These are phyloP conservation scores for Irpex sp. DNA, from an alignment of 1,284 basidiomycete genomes.

Conservation along the genomic window DNA sequence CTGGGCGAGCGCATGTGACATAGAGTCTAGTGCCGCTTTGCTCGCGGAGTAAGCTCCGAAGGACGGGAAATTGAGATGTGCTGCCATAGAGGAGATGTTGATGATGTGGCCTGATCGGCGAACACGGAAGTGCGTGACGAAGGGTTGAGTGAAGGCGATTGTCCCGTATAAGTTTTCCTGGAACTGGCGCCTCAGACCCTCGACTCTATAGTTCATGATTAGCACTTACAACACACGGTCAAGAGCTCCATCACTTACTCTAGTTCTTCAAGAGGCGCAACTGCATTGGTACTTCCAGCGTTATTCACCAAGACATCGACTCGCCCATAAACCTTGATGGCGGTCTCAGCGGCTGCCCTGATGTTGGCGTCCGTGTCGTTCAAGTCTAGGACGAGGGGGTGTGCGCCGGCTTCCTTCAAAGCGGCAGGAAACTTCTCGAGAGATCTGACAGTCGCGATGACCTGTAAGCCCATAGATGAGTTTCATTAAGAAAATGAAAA, in stretches of 20 bases:
- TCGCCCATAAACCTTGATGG: constrained; percentile 14
- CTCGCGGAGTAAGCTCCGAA: constrained; percentile 23
- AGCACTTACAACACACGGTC: too few species aligned
- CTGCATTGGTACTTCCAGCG: constrained; percentile 18
- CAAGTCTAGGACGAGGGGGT: constrained; percentile 21
- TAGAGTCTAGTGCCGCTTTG: constrained; percentile 25
- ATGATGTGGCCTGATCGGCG: constrained; percentile 22
- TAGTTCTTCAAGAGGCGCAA: constrained; percentile 25
- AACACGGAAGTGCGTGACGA: constrained; percentile 23
- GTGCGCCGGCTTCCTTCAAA: neutral
- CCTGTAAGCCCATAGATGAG: constrained; percentile 11
- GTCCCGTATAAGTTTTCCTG: constrained; percentile 28
- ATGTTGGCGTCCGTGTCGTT: constrained; percentile 19
- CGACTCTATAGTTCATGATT: constrained; percentile 7
- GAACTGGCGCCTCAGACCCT: constrained; percentile 23
- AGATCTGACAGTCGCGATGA: constrained; percentile 22
- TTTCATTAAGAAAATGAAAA: too few species aligned
- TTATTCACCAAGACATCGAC: constrained; percentile 21
- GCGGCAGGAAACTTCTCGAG: constrained; percentile 15
- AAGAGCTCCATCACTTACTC: constrained; percentile 12
- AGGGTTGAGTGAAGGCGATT: constrained; percentile 25
- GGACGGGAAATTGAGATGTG: constrained; percentile 10
- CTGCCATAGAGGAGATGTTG: constrained; percentile 21
- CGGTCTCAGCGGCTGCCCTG: constrained; percentile 14
- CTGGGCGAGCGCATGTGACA: constrained; percentile 23